These are phyloP conservation scores for Raffaelea ambrosiae DNA, from an alignment of 2,329 filamentous ascomycete species.

Conservation along the genomic window DNA sequence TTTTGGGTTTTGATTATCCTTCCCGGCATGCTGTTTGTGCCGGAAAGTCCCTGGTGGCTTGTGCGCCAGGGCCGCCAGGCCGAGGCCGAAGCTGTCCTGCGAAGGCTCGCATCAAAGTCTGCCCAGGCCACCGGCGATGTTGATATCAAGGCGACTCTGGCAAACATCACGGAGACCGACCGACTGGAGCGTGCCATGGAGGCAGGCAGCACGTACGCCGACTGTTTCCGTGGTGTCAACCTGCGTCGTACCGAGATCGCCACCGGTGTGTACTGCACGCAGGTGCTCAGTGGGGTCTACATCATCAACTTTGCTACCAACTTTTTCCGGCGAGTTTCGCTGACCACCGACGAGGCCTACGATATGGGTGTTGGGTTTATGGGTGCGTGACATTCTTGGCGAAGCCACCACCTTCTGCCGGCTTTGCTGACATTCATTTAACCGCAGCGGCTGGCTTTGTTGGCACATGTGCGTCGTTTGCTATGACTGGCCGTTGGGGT, in stretches of 20 bases:
- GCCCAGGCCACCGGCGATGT: no score
- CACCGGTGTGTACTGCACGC: conserved; percentile 18
- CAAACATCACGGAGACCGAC: neutral
- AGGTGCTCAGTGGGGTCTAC: conserved; percentile 11
- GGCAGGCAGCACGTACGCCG: conserved; percentile 18
- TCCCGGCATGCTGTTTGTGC: conserved; percentile 35
- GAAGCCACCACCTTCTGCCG: no score
- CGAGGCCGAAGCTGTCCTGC: conserved; percentile 31
- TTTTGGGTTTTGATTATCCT: conserved; percentile 38
- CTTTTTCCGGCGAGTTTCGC: no score
- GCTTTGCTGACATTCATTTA: no score
- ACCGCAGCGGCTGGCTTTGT: conserved; percentile 28
- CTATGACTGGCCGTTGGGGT: conserved; percentile 16
- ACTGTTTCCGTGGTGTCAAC: conserved; percentile 45
- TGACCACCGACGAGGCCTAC: no score
- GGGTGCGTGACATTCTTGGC: no score
- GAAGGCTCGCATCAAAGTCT: conserved; percentile 37
- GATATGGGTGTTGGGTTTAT: no score
- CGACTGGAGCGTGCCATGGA: conserved; percentile 9
- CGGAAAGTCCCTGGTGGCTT: conserved; percentile 43
- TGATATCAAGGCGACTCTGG: neutral
- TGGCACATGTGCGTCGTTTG: conserved; percentile 32
- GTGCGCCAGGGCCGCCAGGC: conserved; percentile 31
- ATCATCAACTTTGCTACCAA: no score
- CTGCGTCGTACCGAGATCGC: conserved; percentile 43